Percentiles rank a stretch among this genome's conserved stretches.
Evolutionary conservation across 2,329 filamentous ascomycete species (phyloP).

Genomic region (Penicillium sp.): DNA sequence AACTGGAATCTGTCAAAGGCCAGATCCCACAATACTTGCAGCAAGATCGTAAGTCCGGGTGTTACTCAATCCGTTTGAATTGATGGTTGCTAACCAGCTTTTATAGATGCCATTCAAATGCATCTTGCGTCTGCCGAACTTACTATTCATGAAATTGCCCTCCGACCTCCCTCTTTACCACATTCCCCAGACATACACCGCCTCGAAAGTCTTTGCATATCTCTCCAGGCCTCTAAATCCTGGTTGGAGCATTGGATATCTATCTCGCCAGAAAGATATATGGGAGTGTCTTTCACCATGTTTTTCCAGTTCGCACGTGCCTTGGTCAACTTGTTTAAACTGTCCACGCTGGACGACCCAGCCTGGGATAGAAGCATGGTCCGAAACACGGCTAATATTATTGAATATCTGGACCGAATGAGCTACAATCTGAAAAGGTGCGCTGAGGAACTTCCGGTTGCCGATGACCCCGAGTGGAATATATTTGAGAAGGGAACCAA

Average conservation of each 20-base stretch:
- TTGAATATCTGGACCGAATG: constrained; percentile 23
- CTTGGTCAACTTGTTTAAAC: constrained; percentile 23
- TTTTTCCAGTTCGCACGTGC: constrained; percentile 26
- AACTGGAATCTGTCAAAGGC: constrained; percentile 20
- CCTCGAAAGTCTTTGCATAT: constrained; percentile 22
- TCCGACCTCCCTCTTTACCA: constrained; percentile 14
- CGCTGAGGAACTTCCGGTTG: constrained; percentile 1
- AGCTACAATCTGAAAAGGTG: constrained; percentile 13
- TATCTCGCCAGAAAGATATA: constrained; percentile 12
- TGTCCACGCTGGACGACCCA: constrained; percentile 27
- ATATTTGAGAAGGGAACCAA: constrained; percentile 19
- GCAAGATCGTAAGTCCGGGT: constrained; percentile 19
- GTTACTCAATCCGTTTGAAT: background rate
- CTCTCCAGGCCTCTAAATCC: constrained; percentile 22
- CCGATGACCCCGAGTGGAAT: constrained; percentile 11
- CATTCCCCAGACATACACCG: constrained; percentile 22
- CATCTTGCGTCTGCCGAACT: constrained; percentile 21
- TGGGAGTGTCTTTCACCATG: constrained; percentile 19
- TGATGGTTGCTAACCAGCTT: constrained; percentile 4
- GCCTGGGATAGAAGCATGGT: constrained; percentile 27
- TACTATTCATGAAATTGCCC: constrained; percentile 22
- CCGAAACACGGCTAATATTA: constrained; percentile 25
- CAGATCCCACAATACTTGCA: constrained; percentile 20
- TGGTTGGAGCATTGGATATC: constrained; percentile 23
- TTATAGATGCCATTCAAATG: constrained; percentile 12